phyloP scores from a whole-genome alignment of 2,329 filamentous ascomycete species.

The Fusarium newnesense region DNA sequence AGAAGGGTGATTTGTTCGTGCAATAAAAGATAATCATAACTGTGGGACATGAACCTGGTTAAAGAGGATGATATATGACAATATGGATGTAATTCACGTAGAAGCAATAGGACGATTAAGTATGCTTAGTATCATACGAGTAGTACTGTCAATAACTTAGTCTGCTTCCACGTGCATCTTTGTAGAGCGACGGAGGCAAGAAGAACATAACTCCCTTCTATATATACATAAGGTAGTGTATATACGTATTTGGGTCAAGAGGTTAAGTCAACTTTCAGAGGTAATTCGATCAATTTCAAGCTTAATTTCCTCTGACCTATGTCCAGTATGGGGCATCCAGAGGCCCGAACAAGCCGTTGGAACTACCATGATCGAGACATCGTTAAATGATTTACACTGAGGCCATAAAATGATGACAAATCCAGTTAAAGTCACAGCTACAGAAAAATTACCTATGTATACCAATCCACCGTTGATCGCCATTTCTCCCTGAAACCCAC shows the following conservation, averaged over 20 bases:
- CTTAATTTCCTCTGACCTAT: conserved; percentile 31
- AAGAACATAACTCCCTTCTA: background rate
- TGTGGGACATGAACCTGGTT: background rate
- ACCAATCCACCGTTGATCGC: conserved; percentile 7
- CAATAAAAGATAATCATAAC: background rate
- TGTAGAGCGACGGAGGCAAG: background rate
- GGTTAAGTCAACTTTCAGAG: conserved; percentile 13
- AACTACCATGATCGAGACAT: background rate
- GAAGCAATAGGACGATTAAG: background rate
- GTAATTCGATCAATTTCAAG: conserved; percentile 24
- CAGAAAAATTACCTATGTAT: background rate
- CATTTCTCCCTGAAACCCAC: conserved; percentile 23
- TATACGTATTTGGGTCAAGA: too few relatives aligned
- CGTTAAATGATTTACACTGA: background rate
- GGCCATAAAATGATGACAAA: background rate
- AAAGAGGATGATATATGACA: background rate
- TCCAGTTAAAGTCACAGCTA: background rate
- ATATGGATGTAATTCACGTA: background rate
- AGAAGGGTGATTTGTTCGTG: background rate
- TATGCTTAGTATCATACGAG: background rate
- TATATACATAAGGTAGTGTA: background rate
- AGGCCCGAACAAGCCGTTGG: background rate
- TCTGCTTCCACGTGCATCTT: background rate
- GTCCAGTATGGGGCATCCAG: background rate
- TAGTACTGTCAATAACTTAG: background rate